These are phyloP conservation scores for Diversispora epigaea DNA, from an alignment of 192 early-diverging fungal genomes.

Conservation along the genomic window DNA sequence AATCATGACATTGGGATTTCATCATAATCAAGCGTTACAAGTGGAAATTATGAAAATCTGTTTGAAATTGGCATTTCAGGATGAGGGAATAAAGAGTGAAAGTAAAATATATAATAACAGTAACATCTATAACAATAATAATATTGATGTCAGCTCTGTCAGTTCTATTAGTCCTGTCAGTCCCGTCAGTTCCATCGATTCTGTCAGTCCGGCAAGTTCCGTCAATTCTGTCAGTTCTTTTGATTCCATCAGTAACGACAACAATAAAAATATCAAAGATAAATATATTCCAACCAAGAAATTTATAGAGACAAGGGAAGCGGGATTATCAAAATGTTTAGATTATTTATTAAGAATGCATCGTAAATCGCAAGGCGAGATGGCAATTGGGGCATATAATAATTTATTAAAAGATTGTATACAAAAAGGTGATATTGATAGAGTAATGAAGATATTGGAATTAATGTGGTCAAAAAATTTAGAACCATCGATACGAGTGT, in stretches of 20 bases:
- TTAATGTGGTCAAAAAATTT: conserved; percentile 22
- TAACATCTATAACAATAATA: too few species aligned
- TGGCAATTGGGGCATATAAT: conserved; percentile 8
- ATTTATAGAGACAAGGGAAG: background rate
- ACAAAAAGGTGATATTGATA: background rate
- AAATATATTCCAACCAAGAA: too few species aligned
- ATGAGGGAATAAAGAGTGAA: background rate
- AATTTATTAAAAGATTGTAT: background rate
- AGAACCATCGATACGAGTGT: conserved; percentile 8
- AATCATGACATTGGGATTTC: background rate
- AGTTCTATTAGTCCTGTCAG: too few species aligned
- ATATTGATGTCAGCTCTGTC: too few species aligned
- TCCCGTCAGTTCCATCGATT: too few species aligned
- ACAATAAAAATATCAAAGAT: background rate
- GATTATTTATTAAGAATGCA: conserved; percentile 23
- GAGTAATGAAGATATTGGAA: conserved; percentile 1
- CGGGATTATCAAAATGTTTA: conserved; percentile 16
- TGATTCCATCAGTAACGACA: background rate
- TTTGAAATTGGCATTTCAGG: background rate
- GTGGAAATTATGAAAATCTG: conserved; percentile 17
- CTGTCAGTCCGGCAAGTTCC: too few species aligned
- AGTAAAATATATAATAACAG: background rate
- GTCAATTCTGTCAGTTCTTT: too few species aligned
- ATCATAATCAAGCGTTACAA: background rate
- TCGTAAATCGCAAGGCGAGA: conserved; percentile 3